These are phyloP conservation scores for Fraxinus americana DNA, from an alignment of 257 asterid genomes.

Conservation along the genomic window DNA sequence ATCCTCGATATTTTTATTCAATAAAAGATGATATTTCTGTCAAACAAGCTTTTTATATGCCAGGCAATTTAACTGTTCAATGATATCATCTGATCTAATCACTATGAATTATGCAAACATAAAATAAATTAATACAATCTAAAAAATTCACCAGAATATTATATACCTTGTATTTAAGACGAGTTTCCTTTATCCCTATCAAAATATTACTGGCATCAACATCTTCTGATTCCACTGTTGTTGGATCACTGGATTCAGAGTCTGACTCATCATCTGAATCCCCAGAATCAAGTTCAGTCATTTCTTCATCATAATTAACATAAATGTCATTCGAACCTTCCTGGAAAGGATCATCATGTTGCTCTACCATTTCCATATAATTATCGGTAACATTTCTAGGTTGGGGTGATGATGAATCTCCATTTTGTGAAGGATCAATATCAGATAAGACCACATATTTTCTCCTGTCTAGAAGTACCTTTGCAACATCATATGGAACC, in stretches of 20 bases:
- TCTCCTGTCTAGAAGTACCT: constrained; percentile 73
- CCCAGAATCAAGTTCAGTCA: constrained; percentile 67
- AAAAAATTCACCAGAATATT: constrained; percentile 5
- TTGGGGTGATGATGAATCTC: constrained; percentile 36
- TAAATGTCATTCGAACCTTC: constrained; percentile 52
- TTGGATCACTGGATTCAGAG: constrained; percentile 40
- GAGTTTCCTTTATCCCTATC: constrained; percentile 66
- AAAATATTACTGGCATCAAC: constrained; percentile 53
- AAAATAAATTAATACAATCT: neutral
- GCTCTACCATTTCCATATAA: constrained; percentile 56
- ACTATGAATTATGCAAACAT: neutral
- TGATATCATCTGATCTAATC: neutral
- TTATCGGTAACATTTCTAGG: constrained; percentile 30
- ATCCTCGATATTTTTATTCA: neutral
- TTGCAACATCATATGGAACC: constrained; percentile 75
- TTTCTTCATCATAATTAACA: constrained; percentile 53
- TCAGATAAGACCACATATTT: constrained; percentile 74
- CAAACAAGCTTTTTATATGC: neutral
- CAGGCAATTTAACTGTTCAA: neutral
- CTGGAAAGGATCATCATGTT: constrained; percentile 40
- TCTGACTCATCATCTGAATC: constrained; percentile 64
- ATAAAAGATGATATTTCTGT: neutral
- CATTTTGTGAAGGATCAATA: constrained; percentile 41
- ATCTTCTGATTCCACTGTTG: constrained; percentile 42
- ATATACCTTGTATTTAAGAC: constrained; percentile 68